phyloP scores from a whole-genome alignment of 2,329 filamentous ascomycete species.

The Colletotrichum plurivorum region DNA sequence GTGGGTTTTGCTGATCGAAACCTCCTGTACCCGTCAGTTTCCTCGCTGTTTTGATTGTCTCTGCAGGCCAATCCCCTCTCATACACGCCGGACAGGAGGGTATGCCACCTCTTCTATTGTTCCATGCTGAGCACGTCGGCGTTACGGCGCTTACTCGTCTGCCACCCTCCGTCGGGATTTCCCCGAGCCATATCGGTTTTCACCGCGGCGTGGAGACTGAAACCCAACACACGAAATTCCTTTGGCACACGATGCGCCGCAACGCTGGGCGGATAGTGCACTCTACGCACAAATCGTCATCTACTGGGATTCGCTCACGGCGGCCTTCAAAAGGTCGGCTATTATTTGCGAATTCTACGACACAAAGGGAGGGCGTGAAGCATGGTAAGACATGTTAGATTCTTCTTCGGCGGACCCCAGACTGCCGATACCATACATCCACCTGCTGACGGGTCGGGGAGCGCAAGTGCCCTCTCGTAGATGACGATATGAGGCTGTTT shows the following conservation, averaged over 20 bases:
- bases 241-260: slow-evolving; percentile 33
- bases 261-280: slow-evolving; percentile 11
- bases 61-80: slow-evolving; percentile 22
- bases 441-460: not conserved
- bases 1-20: not conserved
- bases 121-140: slow-evolving; percentile 3
- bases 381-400: not conserved
- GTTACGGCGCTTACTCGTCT: slow-evolving; percentile 17
- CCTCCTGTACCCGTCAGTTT: not conserved
- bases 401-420: not conserved
- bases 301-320: not conserved
- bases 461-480: slow-evolving; percentile 6
- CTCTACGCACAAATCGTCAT: slow-evolving; percentile 11
- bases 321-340: not conserved
- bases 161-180: slow-evolving; percentile 1
- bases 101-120: slow-evolving; percentile 15
- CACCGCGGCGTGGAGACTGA: slow-evolving; percentile 24
- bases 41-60: not conserved
- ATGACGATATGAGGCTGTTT: slow-evolving; percentile 1
- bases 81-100: not conserved
- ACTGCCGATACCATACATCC: not conserved
- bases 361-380: not conserved
- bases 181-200: slow-evolving; percentile 16
- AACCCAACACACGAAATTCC: slow-evolving; percentile 34
- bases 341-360: not conserved